Evolutionary conservation across 768 basidiomycete species (phyloP), one percentile per base, ranked within the genome.

Genomic region (Naganishia antarctica): DNA sequence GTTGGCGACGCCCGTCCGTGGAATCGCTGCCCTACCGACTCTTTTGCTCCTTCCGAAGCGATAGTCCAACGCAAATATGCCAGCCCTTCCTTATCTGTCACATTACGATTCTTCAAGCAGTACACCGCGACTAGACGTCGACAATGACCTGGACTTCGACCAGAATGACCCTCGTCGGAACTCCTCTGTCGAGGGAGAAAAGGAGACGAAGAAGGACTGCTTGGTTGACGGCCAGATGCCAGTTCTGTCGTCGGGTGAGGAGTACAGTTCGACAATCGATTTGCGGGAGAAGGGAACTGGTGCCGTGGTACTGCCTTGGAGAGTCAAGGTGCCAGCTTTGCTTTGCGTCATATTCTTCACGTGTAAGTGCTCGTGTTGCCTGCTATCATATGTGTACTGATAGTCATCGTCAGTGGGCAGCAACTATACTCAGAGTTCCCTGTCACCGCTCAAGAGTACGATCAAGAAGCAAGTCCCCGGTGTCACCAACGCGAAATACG

Each of bases 401-500:
- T 31, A 16, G 26, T 8, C 13, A 11, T 41, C 7, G 9, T 8
- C 32, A 57, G 50, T 64, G n/a, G 50, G 50, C n/a, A 37, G 31
- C 21, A 64, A 57, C 43, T 57, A 50, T 16, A 44, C 50, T 26
- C 34, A 53, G 7, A 25, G 28, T 15, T 53, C 53, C 7, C 58
- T 65, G 16, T 45, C 57, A 11, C 53, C 53, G 13, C 45, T 65
- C 1, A 65, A 65, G 16, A 45, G 32, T 43, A 58, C 51, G 40
- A 53, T 65, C 45, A 21, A n/a, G 16, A 45, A 64, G 18, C 28
- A 69, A 44, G 57, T 69, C 40, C 59, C 64, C 32, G 61, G 61
- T n/a, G 61, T 62, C 47, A 62, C 31, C 41, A 62, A 62, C 23
- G 72, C 72, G 3, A 71, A 74, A 43, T 76, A 74, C 60, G 74